Base-by-base conservation (phyloP, 345 rosid genomes). In the Camelina sativa region DNA sequence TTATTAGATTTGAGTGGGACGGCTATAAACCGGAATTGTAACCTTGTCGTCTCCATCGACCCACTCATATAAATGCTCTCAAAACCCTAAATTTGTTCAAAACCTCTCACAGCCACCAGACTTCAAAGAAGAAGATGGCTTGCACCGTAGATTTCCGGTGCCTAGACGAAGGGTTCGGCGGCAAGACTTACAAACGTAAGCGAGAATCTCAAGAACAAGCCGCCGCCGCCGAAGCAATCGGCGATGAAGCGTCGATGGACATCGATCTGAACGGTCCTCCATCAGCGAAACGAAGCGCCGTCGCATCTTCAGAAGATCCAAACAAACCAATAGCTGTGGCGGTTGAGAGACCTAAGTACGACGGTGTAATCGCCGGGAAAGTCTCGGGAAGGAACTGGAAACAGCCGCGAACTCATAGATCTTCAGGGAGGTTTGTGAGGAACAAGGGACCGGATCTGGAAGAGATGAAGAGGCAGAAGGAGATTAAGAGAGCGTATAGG, bases 81-180 rank as follows among this genome's bases (percentile, higher is more conserved):
- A 40, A 76, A 69, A 54, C 80, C 80, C 80, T 76, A 69, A 11
- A 44, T 1, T 5, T n/a, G 1, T 3, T 6, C 5, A 4, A 53
- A 62, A 62, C 32, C 65, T 41, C 40, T 41, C 40, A 41, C 56
- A 47, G 70, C 70, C 59, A 52, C 79, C 30, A 28, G 0, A 11
- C 30, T 12, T 9, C 0, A 28, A 20, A 65, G 79, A 80, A 38
- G 59, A 65, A 62, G 12, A 74, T 94, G 97, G 98, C 97, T 15
- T 88, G 97, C 86, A 90, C 95, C 5, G 77, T 90, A 25, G 98
- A 94, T 80, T 88, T 94, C 75, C 87, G 98, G 43, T 30, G 76
- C 79, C 89, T 91, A 0, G 98, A 94, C 73, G 98, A 91, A 74
- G 97, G 97, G 53, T 94, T 94, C 79, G 97, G 97, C 75, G 98